These are phyloP conservation scores for Fusarium cicatricum DNA, from an alignment of 2,329 filamentous ascomycete species.

Conservation along the genomic window DNA sequence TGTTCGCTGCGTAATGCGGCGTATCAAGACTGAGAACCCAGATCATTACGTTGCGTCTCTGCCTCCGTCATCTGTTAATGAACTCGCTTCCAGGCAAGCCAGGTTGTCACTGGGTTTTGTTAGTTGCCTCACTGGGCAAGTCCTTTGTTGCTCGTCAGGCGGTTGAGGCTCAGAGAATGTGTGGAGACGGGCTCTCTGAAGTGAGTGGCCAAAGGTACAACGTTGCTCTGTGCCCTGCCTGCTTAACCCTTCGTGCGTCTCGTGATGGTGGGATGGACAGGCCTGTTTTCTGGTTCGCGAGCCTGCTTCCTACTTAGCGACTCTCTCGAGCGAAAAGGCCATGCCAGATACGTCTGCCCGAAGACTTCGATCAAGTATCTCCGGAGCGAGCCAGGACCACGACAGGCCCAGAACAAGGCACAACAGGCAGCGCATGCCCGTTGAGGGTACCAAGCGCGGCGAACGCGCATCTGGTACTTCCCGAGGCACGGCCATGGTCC, in stretches of 20 bases:
- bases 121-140: constrained; percentile 24
- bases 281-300: constrained; percentile 1
- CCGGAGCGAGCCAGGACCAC: constrained; percentile 2
- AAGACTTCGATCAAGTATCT: constrained; percentile 11
- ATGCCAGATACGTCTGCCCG: constrained; percentile 7
- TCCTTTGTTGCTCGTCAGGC: constrained; percentile 8
- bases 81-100: too few relatives aligned
- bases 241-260: constrained; percentile 36
- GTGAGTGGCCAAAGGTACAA: constrained; percentile 24
- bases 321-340: constrained; percentile 2
- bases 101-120: constrained; percentile 8
- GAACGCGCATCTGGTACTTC: constrained; percentile 25
- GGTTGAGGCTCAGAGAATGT: constrained; percentile 34
- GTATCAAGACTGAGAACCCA: neutral
- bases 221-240: constrained; percentile 16
- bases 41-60: too few relatives aligned
- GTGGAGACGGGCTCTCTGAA: constrained; percentile 7
- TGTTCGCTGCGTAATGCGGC: constrained; percentile 1
- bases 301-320: neutral
- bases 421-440: constrained; percentile 12
- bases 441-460: constrained; percentile 26
- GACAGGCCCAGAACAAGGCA: constrained; percentile 7
- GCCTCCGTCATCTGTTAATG: too few relatives aligned
- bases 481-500: constrained; percentile 25
- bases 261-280: constrained; percentile 34